Base-by-base conservation (phyloP, 2,329 filamentous ascomycete species). In the Aspergillus amoenus region DNA sequence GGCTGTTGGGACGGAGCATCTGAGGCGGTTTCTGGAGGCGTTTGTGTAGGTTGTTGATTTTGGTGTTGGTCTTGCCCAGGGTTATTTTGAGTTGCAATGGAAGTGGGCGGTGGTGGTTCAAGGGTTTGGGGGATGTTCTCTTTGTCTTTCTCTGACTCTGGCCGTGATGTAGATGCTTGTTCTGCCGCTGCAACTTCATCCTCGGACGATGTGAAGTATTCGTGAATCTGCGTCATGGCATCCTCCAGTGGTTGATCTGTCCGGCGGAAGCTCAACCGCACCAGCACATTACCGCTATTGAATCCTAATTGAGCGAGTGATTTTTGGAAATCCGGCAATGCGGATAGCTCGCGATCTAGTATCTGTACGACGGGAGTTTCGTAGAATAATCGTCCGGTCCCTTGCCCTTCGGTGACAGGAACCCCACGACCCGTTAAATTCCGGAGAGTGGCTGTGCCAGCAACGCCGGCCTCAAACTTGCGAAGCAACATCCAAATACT, bases 401-500 rank as follows among this genome's bases (percentile, higher is more conserved):
- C 81, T 5, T 79, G 71, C 22, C 72, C 73, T 5, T 81, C 84
- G 58, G 84, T 81, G 22, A 66, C 61, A 0, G 91, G 88, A n/a
- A 89, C 81, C 2, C 88, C 91, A 59, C 93, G 82, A 13, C 88
- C 91, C 0, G 94, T 97, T 65, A 99, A 84, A 71, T 97, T 97
- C 63, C 90, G 78, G 55, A 80, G 84, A 53, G 76, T 80, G 8
- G 82, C 82, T 56, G 81, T 80, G 48, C 81, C 85, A n/a, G 84
- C 84, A 22, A 84, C 82, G 34, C 84, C 87, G 61, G 88, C 88
- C 75, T 99, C 94, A 64, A 97, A 96, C 70, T 94, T 91, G 58
- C 94, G 88, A 56, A 99, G 72, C 27, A 97, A 81, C 64, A 91
- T 84, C 94, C 94, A 99, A 74, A 99, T 72, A 17, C 91, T 90